Evolutionary conservation across 2,329 filamentous ascomycete species (phyloP).

Genomic region (Claviceps arundinis): DNA sequence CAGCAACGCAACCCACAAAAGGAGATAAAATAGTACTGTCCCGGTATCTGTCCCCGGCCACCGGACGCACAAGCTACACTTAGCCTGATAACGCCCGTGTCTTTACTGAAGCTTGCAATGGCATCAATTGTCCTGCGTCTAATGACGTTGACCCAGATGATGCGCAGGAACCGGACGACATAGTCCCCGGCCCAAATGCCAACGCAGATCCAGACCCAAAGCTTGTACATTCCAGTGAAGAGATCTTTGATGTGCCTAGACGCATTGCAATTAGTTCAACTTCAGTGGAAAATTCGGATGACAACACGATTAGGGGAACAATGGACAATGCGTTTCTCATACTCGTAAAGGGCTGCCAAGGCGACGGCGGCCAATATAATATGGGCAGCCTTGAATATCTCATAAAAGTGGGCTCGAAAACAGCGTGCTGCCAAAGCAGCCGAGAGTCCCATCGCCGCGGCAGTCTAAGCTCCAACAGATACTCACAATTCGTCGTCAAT

Average conservation of each 20-base stretch:
- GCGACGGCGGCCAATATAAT: slow-evolving; percentile 32
- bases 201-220: slow-evolving; percentile 25
- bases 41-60: slow-evolving; percentile 17
- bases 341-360: slow-evolving; percentile 32
- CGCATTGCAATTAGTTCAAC: neutral
- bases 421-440: neutral
- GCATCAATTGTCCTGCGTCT: neutral
- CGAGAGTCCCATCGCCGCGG: neutral
- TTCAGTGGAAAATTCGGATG: too few relatives aligned
- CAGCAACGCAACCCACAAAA: slow-evolving; percentile 20
- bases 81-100: neutral
- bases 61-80: neutral
- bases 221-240: slow-evolving; percentile 9
- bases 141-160: slow-evolving; percentile 20
- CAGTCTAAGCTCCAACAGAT: neutral
- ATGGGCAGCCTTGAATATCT: slow-evolving; percentile 29
- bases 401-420: slow-evolving; percentile 18
- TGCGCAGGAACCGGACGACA: slow-evolving; percentile 25
- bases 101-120: neutral
- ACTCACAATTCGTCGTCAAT: too few relatives aligned
- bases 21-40: slow-evolving; percentile 28
- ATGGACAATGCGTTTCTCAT: slow-evolving; percentile 13
- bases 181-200: slow-evolving; percentile 32
- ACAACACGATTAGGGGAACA: neutral
- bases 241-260: slow-evolving; percentile 8